phyloP scores from a whole-genome alignment of 176 grass and related monocot species.

The Carex parvula region DNA sequence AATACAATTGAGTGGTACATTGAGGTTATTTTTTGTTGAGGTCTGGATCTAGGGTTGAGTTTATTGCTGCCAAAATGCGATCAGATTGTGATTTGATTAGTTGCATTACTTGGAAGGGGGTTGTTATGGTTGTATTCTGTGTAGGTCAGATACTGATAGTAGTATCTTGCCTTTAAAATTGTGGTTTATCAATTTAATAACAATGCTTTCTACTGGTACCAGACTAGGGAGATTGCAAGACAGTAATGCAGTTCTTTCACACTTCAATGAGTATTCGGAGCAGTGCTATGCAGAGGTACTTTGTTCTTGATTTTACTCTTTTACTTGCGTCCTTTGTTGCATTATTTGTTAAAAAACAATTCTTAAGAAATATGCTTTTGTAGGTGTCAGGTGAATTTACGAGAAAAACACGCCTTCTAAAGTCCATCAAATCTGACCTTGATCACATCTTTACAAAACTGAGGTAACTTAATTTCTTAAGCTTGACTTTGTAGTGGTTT shows the following conservation, averaged over 20 bases:
- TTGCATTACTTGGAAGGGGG: not conserved
- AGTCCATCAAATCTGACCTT: constrained; percentile 80
- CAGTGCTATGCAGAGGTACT: constrained; percentile 57
- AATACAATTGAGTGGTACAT: not conserved
- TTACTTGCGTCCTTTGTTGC: not conserved
- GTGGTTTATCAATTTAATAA: not conserved
- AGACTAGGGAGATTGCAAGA: constrained; percentile 84
- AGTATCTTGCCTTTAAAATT: not conserved
- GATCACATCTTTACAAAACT: constrained; percentile 77
- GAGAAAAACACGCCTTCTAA: constrained; percentile 66
- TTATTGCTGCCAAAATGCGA: not conserved
- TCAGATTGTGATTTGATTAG: not conserved
- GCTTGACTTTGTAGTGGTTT: not conserved
- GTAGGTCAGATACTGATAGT: constrained; percentile 5
- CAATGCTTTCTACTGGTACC: constrained; percentile 3
- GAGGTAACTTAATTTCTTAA: constrained; percentile 36
- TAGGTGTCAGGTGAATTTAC: constrained; percentile 62
- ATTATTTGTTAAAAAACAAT: not conserved
- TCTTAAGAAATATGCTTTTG: not conserved
- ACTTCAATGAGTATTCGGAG: constrained; percentile 89
- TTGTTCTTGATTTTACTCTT: not conserved
- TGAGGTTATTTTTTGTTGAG: not conserved
- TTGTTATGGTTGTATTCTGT: not conserved
- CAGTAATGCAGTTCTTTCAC: constrained; percentile 74
- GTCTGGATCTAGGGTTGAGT: not conserved